phyloP scores from a whole-genome alignment of 2,329 filamentous ascomycete genomes.

The Pseudonectria buxi region DNA sequence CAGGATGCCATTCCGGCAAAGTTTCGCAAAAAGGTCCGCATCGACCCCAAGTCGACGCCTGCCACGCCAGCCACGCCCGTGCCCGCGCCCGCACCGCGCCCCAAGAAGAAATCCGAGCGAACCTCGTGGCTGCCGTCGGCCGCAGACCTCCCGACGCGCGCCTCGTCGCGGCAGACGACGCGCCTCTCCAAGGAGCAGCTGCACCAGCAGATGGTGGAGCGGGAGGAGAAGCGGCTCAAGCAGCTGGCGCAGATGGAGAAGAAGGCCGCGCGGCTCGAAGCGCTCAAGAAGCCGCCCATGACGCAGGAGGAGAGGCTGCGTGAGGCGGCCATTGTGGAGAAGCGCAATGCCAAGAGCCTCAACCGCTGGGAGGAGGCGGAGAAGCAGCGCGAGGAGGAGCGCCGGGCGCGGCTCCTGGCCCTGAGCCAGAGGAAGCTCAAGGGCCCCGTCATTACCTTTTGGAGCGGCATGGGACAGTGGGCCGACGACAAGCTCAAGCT shows the following conservation, averaged over 20 bases:
- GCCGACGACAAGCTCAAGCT: constrained; percentile 66
- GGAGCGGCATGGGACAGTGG: constrained; percentile 86
- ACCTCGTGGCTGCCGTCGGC: constrained; percentile 50
- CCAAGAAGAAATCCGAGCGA: constrained; percentile 55
- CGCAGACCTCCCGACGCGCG: constrained; percentile 50
- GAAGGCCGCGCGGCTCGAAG: constrained; percentile 63
- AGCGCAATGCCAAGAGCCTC: constrained; percentile 79
- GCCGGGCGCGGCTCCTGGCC: constrained; percentile 75
- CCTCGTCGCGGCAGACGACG: constrained; percentile 52
- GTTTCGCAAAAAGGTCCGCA: constrained; percentile 70
- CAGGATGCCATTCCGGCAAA: constrained; percentile 65
- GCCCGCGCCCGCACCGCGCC: constrained; percentile 38
- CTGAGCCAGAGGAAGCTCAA: constrained; percentile 80
- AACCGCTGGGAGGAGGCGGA: constrained; percentile 94
- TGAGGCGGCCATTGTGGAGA: constrained; percentile 77
- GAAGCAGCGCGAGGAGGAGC: constrained; percentile 77
- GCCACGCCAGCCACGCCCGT: constrained; percentile 28
- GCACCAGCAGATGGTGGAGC: constrained; percentile 66
- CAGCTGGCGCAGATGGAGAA: constrained; percentile 63
- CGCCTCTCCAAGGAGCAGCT: constrained; percentile 54
- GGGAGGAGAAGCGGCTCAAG: constrained; percentile 63
- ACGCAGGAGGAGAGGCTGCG: constrained; percentile 80
- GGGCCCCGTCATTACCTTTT: constrained; percentile 84
- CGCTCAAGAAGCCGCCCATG: constrained; percentile 70
- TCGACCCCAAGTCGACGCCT: constrained; percentile 45